Evolutionary conservation across 1,139 yeast genomes (phyloP).

Genomic region (Hemisphaericaspora subhashii): DNA sequence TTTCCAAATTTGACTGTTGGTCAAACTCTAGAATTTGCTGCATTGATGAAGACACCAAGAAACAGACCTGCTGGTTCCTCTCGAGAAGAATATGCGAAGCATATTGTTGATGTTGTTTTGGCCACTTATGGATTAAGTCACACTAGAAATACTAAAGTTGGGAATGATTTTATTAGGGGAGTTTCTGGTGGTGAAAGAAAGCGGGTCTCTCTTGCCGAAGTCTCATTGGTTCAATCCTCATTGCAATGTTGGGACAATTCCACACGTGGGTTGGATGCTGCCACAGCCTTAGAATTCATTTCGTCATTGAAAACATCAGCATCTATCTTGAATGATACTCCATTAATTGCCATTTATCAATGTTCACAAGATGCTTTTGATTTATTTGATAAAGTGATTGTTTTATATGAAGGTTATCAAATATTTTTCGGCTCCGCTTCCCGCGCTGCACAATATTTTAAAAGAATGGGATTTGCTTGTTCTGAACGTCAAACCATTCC

Average conservation of each 20-base stretch:
- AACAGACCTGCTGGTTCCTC: slow-evolving; percentile 35
- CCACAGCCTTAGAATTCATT: slow-evolving; percentile 69
- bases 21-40: slow-evolving; percentile 49
- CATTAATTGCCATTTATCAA: slow-evolving; percentile 79
- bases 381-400: slow-evolving; percentile 69
- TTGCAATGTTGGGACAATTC: slow-evolving; percentile 60
- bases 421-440: slow-evolving; percentile 67
- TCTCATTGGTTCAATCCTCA: slow-evolving; percentile 35
- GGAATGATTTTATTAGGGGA: slow-evolving; percentile 39
- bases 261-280: slow-evolving; percentile 61
- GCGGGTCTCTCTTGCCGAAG: slow-evolving; percentile 47
- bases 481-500: slow-evolving; percentile 80
- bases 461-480: slow-evolving; percentile 54
- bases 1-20: slow-evolving; percentile 55
- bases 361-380: slow-evolving; percentile 72
- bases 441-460: slow-evolving; percentile 54
- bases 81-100: slow-evolving; percentile 42
- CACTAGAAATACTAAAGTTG: slow-evolving; percentile 36
- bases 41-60: slow-evolving; percentile 42
- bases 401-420: slow-evolving; percentile 76
- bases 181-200: slow-evolving; percentile 49
- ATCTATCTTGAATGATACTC: slow-evolving; percentile 54
- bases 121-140: slow-evolving; percentile 42
- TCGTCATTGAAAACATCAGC: slow-evolving; percentile 68
- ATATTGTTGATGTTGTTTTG: slow-evolving; percentile 44